Base-by-base conservation (phyloP, 257 asterid species). In the Solanum bukasovii region DNA sequence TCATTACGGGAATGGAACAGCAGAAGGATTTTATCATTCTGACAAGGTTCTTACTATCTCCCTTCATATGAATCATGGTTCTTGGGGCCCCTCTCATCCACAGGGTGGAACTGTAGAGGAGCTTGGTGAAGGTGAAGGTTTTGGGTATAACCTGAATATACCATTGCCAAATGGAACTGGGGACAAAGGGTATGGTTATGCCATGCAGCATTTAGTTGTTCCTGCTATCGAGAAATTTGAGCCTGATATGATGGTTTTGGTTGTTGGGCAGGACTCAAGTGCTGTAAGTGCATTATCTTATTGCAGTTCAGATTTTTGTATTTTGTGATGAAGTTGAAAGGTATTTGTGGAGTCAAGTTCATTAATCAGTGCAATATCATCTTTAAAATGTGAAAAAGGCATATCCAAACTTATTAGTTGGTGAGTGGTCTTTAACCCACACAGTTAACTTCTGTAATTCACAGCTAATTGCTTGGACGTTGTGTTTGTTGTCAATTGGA, bases 11-110 rank as follows among this genome's bases (percentile, higher is more conserved):
- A 96, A 97, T 65, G 98, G 99, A 84, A 96, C 98, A 71, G 99
- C 99, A 1, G 95, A 94, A 92, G 98, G 99, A 6, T 96, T 95
- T 89, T 96, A 92, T 88, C 83, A 86, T 49, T 92, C 98, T 9
- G 90, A 93, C 79, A 91, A 88, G 87, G 98, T 96, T 65, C 98
- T 97, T 34, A 94, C 99, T 1, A 89, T 96, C 52, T 96, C 99
- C 21, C 96, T 97, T 72, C 99, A 97, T 84, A 97, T 97, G 99
- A 93, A 95, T 87, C 99, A 96, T 74, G 98, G 98, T 84, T 95
- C 98, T 6, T 97, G 99, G 98, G 99, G 99, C n/a, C 94, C 98
- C 13, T 95, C 98, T 23, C 98, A 97, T 93, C 98, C 98, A 1
- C 98, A 97, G 86, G 90, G 67, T 37, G 99, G 99, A 85, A 85